A percentile compares a stretch with the other conserved stretches of the same genome.
Evolutionary conservation across 169 alveolate genomes (phyloP).

Genomic region (Eimeria necatrix): DNA sequence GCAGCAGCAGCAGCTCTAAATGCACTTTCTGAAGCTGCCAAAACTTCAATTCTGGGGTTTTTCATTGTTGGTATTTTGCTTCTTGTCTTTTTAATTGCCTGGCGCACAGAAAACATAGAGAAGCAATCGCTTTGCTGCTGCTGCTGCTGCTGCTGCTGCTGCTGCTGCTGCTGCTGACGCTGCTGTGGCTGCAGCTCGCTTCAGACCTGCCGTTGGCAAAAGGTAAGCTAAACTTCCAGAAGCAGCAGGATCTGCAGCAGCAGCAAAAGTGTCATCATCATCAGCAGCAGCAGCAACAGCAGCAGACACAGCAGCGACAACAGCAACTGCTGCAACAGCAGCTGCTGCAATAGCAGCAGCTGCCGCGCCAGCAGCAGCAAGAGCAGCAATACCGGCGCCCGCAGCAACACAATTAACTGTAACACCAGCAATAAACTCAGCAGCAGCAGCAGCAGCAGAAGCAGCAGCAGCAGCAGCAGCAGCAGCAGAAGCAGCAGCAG

Average conservation of each 20-base stretch:
- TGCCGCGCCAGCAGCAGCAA: not conserved
- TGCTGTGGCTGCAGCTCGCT: no score
- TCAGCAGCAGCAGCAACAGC: slow-evolving; percentile 2
- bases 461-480: not conserved
- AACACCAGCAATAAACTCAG: not conserved
- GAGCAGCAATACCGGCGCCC: not conserved
- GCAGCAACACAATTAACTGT: not conserved
- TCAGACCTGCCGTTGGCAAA: no score
- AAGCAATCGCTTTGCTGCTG: no score
- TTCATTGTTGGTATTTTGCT: not conserved
- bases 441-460: not conserved
- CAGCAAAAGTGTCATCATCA: not conserved
- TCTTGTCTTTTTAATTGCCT: not conserved
- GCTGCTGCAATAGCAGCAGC: not conserved
- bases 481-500: not conserved
- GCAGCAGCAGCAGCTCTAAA: not conserved
- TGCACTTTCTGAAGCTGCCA: not conserved
- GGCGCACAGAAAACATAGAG: no score
- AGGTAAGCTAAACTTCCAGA: no score
- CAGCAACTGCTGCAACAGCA: not conserved
- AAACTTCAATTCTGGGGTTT: not conserved
- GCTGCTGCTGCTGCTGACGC: no score
- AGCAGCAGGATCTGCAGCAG: not conserved
- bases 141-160: no score
- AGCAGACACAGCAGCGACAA: not conserved